Evolutionary conservation across 495 filamentous ascomycete genomes (phyloP).

Genomic region (Penicillium angulare): DNA sequence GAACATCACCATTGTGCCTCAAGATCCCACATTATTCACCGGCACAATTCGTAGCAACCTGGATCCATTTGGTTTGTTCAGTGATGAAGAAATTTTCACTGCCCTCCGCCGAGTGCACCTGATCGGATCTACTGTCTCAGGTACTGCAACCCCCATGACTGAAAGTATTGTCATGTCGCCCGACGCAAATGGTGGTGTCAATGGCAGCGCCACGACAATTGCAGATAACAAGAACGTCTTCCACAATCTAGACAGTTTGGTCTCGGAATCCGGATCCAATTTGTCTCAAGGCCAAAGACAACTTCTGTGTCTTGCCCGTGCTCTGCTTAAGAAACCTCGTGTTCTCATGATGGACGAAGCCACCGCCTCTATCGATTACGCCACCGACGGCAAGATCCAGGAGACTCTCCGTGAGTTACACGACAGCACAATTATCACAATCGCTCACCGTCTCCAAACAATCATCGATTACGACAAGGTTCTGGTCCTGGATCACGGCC

Average conservation of each 20-base stretch:
- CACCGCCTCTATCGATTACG: constrained; percentile 96
- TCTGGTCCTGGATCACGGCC: constrained; percentile 88
- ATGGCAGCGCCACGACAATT: constrained; percentile 28
- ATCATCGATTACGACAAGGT: constrained; percentile 99
- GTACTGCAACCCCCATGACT: constrained; percentile 42
- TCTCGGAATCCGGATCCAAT: constrained; percentile 92
- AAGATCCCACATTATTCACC: constrained; percentile 96
- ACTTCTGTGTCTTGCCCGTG: constrained; percentile 91
- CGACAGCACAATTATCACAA: constrained; percentile 91
- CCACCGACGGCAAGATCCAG: constrained; percentile 93
- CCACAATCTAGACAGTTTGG: constrained; percentile 76
- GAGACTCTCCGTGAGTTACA: constrained; percentile 84
- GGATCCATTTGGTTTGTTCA: constrained; percentile 90
- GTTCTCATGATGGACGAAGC: constrained; percentile 99
- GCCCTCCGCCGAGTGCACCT: constrained; percentile 89
- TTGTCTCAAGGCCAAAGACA: constrained; percentile 96
- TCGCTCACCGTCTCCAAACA: constrained; percentile 95
- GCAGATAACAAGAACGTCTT: constrained; percentile 91
- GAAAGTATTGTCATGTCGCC: constrained; percentile 29
- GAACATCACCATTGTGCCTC: constrained; percentile 95
- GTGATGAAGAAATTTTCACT: constrained; percentile 85
- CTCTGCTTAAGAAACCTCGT: constrained; percentile 84
- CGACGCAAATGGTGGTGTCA: constrained; percentile 45
- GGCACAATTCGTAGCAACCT: constrained; percentile 94
- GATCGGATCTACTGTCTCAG: constrained; percentile 61